phyloP scores from a whole-genome alignment of 257 asterid genomes.

The Nicotiana attenuata region DNA sequence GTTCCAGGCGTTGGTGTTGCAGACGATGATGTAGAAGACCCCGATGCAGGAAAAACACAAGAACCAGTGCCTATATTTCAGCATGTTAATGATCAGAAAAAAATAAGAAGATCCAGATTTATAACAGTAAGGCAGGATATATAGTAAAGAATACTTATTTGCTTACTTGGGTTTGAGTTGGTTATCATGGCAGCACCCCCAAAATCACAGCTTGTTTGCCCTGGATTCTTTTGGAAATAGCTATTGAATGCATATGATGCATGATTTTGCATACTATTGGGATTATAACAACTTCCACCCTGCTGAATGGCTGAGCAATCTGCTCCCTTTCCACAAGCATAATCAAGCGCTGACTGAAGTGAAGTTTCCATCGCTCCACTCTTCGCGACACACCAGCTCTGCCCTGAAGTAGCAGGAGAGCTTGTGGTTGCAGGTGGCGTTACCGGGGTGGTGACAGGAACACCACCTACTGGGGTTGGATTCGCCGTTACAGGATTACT shows the following conservation, averaged over 20 bases:
- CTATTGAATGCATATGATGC: slow-evolving; percentile 86
- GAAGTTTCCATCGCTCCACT: slow-evolving; percentile 44
- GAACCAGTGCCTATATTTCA: slow-evolving; percentile 67
- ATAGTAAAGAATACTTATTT: not conserved
- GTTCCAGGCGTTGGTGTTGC: slow-evolving; percentile 7
- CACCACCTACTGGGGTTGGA: slow-evolving; percentile 26
- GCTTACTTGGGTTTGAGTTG: slow-evolving; percentile 73
- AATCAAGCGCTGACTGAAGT: slow-evolving; percentile 72
- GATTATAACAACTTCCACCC: slow-evolving; percentile 64
- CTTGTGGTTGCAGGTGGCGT: slow-evolving; percentile 35
- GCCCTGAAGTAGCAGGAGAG: slow-evolving; percentile 47
- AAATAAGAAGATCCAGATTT: not conserved
- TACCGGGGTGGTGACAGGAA: slow-evolving; percentile 38
- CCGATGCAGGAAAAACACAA: slow-evolving; percentile 46
- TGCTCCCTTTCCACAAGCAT: slow-evolving; percentile 89
- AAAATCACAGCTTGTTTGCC: slow-evolving; percentile 76
- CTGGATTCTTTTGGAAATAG: slow-evolving; percentile 79
- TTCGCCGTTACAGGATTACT: slow-evolving; percentile 31
- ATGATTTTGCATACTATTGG: slow-evolving; percentile 55
- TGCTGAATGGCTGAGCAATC: slow-evolving; percentile 78
- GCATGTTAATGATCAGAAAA: not conserved
- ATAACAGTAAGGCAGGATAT: not conserved
- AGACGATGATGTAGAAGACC: slow-evolving; percentile 30
- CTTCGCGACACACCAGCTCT: slow-evolving; percentile 88
- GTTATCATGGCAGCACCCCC: slow-evolving; percentile 74